Evolutionary conservation across 192 early-diverging fungal species (phyloP).

Genomic region (Backusella mclennaniae): DNA sequence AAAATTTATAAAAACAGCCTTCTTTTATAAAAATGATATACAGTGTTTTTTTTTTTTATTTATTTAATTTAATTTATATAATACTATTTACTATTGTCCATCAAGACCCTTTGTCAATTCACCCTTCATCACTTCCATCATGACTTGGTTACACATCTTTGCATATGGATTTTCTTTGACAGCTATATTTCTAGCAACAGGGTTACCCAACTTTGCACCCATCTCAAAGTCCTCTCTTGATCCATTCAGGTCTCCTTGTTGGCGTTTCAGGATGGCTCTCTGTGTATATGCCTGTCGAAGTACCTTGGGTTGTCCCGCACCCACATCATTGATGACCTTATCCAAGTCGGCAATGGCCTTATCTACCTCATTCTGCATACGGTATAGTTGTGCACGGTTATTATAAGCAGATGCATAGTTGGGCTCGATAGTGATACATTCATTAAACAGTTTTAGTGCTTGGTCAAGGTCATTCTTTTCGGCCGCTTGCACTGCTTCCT

Average conservation of each 20-base stretch:
- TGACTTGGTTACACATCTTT: conserved; percentile 39
- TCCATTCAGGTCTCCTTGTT: conserved; percentile 41
- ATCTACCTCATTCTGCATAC: conserved; percentile 37
- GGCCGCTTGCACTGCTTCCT: conserved; percentile 38
- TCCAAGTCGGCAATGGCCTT: conserved; percentile 43
- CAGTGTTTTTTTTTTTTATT: neutral
- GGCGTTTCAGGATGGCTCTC: conserved; percentile 44
- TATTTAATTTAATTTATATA: neutral
- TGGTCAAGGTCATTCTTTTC: conserved; percentile 40
- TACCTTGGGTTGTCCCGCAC: conserved; percentile 42
- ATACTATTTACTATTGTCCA: neutral
- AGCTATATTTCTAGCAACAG: conserved; percentile 43
- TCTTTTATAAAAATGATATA: neutral
- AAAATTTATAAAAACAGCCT: conserved; percentile 3
- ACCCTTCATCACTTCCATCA: conserved; percentile 35
- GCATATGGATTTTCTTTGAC: conserved; percentile 51
- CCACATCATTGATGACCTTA: conserved; percentile 37
- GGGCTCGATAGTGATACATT: conserved; percentile 39
- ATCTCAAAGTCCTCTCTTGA: conserved; percentile 46
- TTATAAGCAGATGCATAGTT: conserved; percentile 51
- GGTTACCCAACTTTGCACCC: conserved; percentile 47
- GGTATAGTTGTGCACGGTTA: conserved; percentile 52
- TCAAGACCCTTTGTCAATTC: conserved; percentile 9
- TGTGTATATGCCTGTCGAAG: conserved; percentile 54
- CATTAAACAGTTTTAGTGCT: conserved; percentile 40